A percentile compares a stretch with the other conserved stretches of the same genome.
phyloP scores from a whole-genome alignment of 169 alveolate species.

The Plasmodium gaboni region DNA sequence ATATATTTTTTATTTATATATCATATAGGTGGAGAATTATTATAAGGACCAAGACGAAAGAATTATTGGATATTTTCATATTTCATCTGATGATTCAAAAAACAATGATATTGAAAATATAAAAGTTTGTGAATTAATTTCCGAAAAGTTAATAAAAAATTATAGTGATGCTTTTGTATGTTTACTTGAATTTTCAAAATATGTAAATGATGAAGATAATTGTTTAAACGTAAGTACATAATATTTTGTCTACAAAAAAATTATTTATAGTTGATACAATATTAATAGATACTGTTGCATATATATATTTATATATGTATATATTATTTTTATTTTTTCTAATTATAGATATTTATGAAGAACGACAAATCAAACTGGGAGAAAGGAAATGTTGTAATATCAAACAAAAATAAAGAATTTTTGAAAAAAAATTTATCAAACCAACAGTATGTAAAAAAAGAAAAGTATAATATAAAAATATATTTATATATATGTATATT shows the following conservation, averaged over 20 bases:
- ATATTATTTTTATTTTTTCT: slow-evolving; percentile 21
- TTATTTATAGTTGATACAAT: neutral
- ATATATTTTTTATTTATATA: neutral
- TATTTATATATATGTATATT: neutral
- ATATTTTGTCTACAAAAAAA: too few relatives aligned
- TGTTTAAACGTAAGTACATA: slow-evolving; percentile 51
- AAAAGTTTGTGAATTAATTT: slow-evolving; percentile 60
- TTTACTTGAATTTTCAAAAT: slow-evolving; percentile 34
- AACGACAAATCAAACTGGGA: slow-evolving; percentile 32
- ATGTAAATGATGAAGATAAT: slow-evolving; percentile 14
- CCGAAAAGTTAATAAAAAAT: slow-evolving; percentile 49
- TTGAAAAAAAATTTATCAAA: slow-evolving; percentile 40
- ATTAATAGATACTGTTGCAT: too few relatives aligned
- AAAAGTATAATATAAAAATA: neutral
- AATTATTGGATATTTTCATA: slow-evolving; percentile 66
- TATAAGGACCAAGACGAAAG: slow-evolving; percentile 42
- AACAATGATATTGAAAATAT: slow-evolving; percentile 39
- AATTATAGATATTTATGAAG: slow-evolving; percentile 40
- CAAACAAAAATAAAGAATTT: slow-evolving; percentile 39
- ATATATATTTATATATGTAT: neutral
- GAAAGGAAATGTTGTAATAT: slow-evolving; percentile 7
- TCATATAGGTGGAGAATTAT: slow-evolving; percentile 48
- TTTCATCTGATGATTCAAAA: slow-evolving; percentile 43
- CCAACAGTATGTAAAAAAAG: slow-evolving; percentile 20
- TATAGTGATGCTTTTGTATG: slow-evolving; percentile 64